Conservation (phyloP, 805 yeast genomes). For the Danielia reshetovae region DNA sequence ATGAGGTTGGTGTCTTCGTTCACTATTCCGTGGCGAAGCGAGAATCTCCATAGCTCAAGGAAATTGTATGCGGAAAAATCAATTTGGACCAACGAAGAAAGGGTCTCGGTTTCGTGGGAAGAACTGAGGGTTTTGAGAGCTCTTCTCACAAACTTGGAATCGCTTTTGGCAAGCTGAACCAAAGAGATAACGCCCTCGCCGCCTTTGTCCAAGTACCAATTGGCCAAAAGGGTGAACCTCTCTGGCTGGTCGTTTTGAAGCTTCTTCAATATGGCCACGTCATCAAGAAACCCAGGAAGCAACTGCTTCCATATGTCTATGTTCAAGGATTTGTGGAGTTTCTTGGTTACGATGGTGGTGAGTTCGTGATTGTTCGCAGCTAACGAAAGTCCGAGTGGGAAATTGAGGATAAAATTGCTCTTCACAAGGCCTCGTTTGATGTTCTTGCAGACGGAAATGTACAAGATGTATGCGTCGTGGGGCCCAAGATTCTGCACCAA, state of each 20-base stretch:
- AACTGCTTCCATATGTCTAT: neutral
- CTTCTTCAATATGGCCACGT: neutral
- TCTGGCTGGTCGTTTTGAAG: neutral
- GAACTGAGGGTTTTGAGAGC: neutral
- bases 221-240: neutral
- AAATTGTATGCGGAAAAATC: conserved; percentile 10
- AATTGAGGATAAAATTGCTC: neutral
- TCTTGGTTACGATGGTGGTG: neutral
- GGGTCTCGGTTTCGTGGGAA: neutral
- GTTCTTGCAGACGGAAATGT: neutral
- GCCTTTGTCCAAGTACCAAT: neutral
- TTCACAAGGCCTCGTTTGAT: neutral
- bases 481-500: neutral
- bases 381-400: neutral
- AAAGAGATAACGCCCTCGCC: neutral
- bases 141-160: neutral
- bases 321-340: neutral
- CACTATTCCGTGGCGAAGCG: conserved; percentile 9
- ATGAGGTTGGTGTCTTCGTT: conserved; percentile 8
- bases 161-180: neutral
- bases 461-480: neutral
- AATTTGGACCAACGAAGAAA: neutral
- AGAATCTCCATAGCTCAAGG: conserved; percentile 13
- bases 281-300: neutral
- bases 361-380: neutral